A percentile compares a stretch with the other conserved stretches of the same genome.
Conservation (phyloP, 192 early-diverging fungal species). For the Backusella circina region DNA sequence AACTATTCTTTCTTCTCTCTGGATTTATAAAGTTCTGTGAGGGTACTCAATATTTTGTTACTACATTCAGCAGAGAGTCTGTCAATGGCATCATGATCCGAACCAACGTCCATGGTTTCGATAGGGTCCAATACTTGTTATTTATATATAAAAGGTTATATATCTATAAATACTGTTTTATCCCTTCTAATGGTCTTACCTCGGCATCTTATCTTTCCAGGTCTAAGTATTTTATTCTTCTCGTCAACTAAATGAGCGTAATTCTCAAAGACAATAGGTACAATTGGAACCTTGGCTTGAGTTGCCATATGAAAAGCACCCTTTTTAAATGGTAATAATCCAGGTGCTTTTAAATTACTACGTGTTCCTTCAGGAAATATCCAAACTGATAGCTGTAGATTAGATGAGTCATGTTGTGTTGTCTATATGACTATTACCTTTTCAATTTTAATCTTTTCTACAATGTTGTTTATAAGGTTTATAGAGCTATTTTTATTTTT, state of each 20-base stretch:
- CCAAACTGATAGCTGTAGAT: conserved; percentile 54
- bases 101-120: conserved; percentile 34
- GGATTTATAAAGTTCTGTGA: conserved; percentile 40
- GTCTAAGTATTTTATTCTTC: conserved; percentile 40
- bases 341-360: conserved; percentile 59
- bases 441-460: neutral
- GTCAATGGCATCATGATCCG: conserved; percentile 39
- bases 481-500: neutral
- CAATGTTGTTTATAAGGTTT: neutral
- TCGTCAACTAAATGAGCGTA: conserved; percentile 55
- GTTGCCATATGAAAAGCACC: conserved; percentile 93
- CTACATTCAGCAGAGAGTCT: conserved; percentile 40
- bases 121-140: conserved; percentile 44
- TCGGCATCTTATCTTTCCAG: conserved; percentile 53
- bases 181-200: conserved; percentile 22
- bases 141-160: neutral
- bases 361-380: conserved; percentile 94
- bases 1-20: neutral
- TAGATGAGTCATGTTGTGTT: neutral
- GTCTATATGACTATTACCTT: neutral
- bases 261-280: conserved; percentile 80
- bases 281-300: conserved; percentile 80
- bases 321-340: conserved; percentile 91
- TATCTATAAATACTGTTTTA: neutral
- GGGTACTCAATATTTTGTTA: conserved; percentile 46